Percentiles rank a stretch among this genome's conserved stretches.
These are phyloP conservation scores for Triangularia setosa DNA, from an alignment of 2,329 filamentous ascomycete species.

Conservation along the genomic window DNA sequence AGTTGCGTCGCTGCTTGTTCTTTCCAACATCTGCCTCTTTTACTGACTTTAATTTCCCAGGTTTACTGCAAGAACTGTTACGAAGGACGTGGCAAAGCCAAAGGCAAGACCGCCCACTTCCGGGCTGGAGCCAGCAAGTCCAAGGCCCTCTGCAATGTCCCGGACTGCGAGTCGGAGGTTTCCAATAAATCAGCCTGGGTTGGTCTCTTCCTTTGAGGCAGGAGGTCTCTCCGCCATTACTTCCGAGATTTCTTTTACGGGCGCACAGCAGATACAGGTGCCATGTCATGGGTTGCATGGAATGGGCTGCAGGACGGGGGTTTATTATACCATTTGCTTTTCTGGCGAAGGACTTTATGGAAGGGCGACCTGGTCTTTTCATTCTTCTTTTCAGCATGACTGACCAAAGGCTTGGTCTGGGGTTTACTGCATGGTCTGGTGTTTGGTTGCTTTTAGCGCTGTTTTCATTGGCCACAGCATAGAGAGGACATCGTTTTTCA, in stretches of 20 bases:
- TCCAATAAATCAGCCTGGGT: conserved; percentile 55
- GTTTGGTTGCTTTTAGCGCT: not conserved
- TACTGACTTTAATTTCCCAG: conserved; percentile 33
- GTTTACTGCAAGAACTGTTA: conserved; percentile 62
- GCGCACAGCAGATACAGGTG: too few relatives aligned
- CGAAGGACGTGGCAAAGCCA: conserved; percentile 46
- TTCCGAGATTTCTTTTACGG: not conserved
- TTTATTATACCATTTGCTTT: not conserved
- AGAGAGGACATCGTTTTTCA: not conserved
- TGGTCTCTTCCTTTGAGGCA: conserved; percentile 51
- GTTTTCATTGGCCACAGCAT: not conserved
- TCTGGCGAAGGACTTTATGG: not conserved
- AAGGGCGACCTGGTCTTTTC: not conserved
- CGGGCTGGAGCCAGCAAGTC: conserved; percentile 29
- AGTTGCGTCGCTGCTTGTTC: conserved; percentile 25
- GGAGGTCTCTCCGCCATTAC: not conserved
- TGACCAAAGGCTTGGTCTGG: not conserved
- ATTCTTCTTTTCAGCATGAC: not conserved
- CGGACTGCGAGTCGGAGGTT: conserved; percentile 53
- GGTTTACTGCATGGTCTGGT: not conserved
- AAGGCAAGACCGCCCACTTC: conserved; percentile 35
- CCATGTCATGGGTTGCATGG: not conserved
- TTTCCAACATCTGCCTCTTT: not conserved
- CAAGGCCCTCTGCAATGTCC: conserved; percentile 52
- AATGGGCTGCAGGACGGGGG: not conserved